Base-by-base conservation (phyloP, 768 basidiomycete genomes). In the Suillus spraguei region DNA sequence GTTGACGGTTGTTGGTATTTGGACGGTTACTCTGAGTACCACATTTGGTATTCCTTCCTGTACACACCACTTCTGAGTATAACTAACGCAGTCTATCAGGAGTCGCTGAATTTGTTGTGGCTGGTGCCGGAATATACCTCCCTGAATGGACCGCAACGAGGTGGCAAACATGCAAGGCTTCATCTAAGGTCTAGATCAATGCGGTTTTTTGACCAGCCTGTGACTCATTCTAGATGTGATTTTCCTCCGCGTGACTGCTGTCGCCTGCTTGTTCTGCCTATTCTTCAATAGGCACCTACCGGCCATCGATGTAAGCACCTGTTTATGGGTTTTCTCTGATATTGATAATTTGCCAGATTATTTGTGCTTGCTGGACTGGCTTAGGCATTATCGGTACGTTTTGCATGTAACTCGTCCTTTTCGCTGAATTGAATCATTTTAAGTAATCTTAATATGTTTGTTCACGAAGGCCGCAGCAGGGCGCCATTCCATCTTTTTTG, bases 1-100 rank as follows among this genome's bases (percentile, higher is more conserved):
- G 88, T 74, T 89, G 17, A 86, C 85, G 2, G 77, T 88, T 68
- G 86, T 88, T 36, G 88, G 88, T 24, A 85, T 88, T 17, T 90
- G 88, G 87, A 89, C 86, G 0, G 81, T 87, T 62, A 83, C 85
- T 28, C 68, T 89, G 44, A 87, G 87, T 11, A 87, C 87, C 8
- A 86, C 83, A 4, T 90, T 90, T 68, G 86, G 85, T 72, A 62
- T 28, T n/a, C n/a, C n/a, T n/a, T n/a, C n/a, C n/a, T n/a, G n/a
- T n/a, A n/a, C n/a, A n/a, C n/a, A n/a, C n/a, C n/a, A n/a, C n/a
- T n/a, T n/a, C n/a, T n/a, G n/a, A n/a, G n/a, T n/a, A n/a, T n/a
- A n/a, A n/a, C n/a, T n/a, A n/a, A n/a, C n/a, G n/a, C n/a, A n/a
- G n/a, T n/a, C n/a, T n/a, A n/a, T n/a, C n/a, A n/a, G n/a, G n/a